Base-by-base conservation (phyloP, 2,329 filamentous ascomycete species). In the Colletotrichum falcatum region DNA sequence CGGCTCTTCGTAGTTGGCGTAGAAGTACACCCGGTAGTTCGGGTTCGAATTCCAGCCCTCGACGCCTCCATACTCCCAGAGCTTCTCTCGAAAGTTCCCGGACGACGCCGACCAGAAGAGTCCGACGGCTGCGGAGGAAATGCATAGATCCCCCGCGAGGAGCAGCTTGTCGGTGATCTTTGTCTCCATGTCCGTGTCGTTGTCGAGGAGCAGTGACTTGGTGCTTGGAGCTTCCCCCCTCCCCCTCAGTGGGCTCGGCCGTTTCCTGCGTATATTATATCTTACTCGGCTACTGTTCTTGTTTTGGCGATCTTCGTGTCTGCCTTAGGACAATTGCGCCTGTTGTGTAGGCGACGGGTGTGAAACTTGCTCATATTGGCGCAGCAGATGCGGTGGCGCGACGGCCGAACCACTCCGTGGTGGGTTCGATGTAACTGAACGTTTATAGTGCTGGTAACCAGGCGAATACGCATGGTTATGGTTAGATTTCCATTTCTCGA, bases 21-120 rank as follows among this genome's bases (percentile, higher is more conserved):
- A 78, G 53, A 67, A 77, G 62, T 77, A 78, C 5, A 77, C 75
- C 48, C 75, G 73, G 26, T 73, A 37, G 6, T 75, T 76, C 2
- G 77, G 77, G 42, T 77, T 77, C 48, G 76, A 79, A 67, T 77
- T 79, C 74, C 74, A 79, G 18, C 76, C 75, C n/a, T 76, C 62
- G 30, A 71, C 71, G 49, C 75, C 75, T 14, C 77, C 77, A 18
- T 77, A 73, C 23, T 74, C 75, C 75, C 77, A 78, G 9, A 78
- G 71, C 35, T 70, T 68, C 6, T 74, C 65, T 26, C 74, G 71
- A 55, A 74, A 76, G 11, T 62, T 60, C 2, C 71, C 62, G 3
- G 75, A 73, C 26, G 75, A 77, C 18, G 74, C 73, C 3, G 74
- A 14, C 18, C 72, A 59, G 30, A 77, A 78, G 1, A 78, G 72